Evolutionary conservation across 1,139 yeast genomes (phyloP).

Genomic region (Kodamaea derodonti): DNA sequence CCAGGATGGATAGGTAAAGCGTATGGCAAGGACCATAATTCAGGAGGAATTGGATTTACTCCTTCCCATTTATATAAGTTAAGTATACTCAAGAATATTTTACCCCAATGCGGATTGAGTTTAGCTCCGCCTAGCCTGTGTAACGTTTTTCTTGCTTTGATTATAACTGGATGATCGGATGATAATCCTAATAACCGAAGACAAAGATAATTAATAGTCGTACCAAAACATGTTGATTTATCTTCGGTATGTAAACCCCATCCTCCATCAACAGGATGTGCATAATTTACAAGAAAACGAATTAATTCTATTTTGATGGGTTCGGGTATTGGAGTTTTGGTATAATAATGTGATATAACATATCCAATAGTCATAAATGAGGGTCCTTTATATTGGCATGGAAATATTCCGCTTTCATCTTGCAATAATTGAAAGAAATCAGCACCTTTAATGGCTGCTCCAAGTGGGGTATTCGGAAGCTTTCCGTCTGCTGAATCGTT

Average conservation of each 20-base stretch:
- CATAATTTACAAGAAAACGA: conserved; percentile 78
- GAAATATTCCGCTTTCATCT: conserved; percentile 80
- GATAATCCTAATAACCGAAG: conserved; percentile 75
- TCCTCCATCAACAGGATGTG: conserved; percentile 99
- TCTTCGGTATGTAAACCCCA: conserved; percentile 96
- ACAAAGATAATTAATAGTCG: conserved; percentile 78
- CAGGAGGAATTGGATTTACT: conserved; percentile 97
- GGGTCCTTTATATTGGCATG: conserved; percentile 94
- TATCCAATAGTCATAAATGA: conserved; percentile 96
- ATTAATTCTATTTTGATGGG: conserved; percentile 66
- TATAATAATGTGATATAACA: conserved; percentile 68
- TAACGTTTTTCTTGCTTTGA: conserved; percentile 72
- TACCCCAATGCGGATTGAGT: conserved; percentile 96
- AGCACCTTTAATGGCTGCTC: conserved; percentile 75
- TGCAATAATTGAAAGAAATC: conserved; percentile 65
- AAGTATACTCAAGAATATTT: conserved; percentile 78
- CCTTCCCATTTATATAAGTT: conserved; percentile 93
- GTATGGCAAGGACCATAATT: conserved; percentile 86
- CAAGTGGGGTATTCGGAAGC: conserved; percentile 32
- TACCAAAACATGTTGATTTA: conserved; percentile 93
- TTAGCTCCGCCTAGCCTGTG: conserved; percentile 82
- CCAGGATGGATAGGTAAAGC: conserved; percentile 85
- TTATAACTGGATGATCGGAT: conserved; percentile 71
- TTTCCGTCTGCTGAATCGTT: conserved; percentile 21
- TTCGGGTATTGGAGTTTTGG: conserved; percentile 65